Evolutionary conservation across 495 filamentous ascomycete species (phyloP).

Genomic region (Hypoxylon trugodes): DNA sequence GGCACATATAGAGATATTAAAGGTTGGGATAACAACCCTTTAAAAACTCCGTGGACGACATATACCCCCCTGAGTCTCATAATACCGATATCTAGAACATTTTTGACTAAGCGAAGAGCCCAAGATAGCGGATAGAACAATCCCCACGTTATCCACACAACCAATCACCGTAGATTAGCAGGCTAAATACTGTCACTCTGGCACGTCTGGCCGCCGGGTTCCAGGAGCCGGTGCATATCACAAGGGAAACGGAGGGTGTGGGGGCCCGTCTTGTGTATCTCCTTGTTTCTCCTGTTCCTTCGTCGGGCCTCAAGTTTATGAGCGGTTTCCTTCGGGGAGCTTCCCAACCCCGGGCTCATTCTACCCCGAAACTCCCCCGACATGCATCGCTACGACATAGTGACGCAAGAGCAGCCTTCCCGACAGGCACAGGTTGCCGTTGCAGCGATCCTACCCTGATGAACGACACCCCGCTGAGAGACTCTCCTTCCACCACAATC

Average conservation of each 20-base stretch:
- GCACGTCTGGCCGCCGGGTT: not conserved
- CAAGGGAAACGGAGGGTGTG: not conserved
- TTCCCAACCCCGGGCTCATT: slow-evolving; percentile 2
- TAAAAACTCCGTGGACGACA: too few species aligned
- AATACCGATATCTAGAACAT: not conserved
- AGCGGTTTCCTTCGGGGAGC: slow-evolving; percentile 4
- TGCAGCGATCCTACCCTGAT: slow-evolving; percentile 17
- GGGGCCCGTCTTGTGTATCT: not conserved
- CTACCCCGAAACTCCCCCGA: slow-evolving; percentile 17
- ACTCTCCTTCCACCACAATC: slow-evolving; percentile 8
- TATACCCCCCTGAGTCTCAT: too few species aligned
- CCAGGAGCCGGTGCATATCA: not conserved
- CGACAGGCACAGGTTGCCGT: slow-evolving; percentile 14
- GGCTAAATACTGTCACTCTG: slow-evolving; percentile 7
- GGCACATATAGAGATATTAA: too few species aligned
- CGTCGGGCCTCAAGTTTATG: slow-evolving; percentile 2
- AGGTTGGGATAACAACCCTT: too few species aligned
- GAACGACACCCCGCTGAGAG: slow-evolving; percentile 4
- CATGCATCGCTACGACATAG: slow-evolving; percentile 9
- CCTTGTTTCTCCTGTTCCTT: not conserved
- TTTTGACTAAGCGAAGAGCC: not conserved
- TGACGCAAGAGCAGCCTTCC: slow-evolving; percentile 26
- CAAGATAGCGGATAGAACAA: not conserved
- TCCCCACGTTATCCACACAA: not conserved
- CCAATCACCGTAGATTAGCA: not conserved